Conservation (phyloP, 2,329 filamentous ascomycete species). For the Fusarium brevicatenulatum region DNA sequence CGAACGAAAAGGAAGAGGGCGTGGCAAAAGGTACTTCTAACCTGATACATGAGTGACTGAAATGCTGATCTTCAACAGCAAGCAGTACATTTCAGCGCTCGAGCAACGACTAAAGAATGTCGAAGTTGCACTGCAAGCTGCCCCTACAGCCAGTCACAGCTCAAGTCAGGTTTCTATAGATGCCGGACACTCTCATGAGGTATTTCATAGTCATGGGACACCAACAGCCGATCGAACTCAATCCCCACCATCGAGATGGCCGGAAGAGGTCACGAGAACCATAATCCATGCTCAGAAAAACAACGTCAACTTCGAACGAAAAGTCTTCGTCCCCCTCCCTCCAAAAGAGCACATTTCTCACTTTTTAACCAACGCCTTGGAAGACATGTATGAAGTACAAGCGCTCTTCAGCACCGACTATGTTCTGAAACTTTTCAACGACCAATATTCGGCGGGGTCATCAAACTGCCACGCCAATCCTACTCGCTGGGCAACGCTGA, state of each 20-base stretch:
- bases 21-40: not conserved
- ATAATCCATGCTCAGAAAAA: not conserved
- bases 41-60: accelerated
- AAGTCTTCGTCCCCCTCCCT: not conserved
- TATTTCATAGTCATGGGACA: accelerated
- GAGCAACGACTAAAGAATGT: not conserved
- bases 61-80: not conserved
- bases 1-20: not conserved
- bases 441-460: accelerated
- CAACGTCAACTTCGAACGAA: not conserved
- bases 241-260: not conserved
- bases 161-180: accelerated
- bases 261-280: not conserved
- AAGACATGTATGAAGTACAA: not conserved
- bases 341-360: not conserved
- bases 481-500: not conserved
- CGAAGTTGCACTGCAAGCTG: not conserved
- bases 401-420: not conserved
- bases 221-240: not conserved
- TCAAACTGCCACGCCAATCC: not conserved
- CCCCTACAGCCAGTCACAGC: accelerated
- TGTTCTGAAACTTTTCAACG: not conserved
- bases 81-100: not conserved
- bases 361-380: not conserved
- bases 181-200: accelerated